Evolutionary conservation across 2,329 filamentous ascomycete species (phyloP).

Genomic region (Colletotrichum endophyticum): DNA sequence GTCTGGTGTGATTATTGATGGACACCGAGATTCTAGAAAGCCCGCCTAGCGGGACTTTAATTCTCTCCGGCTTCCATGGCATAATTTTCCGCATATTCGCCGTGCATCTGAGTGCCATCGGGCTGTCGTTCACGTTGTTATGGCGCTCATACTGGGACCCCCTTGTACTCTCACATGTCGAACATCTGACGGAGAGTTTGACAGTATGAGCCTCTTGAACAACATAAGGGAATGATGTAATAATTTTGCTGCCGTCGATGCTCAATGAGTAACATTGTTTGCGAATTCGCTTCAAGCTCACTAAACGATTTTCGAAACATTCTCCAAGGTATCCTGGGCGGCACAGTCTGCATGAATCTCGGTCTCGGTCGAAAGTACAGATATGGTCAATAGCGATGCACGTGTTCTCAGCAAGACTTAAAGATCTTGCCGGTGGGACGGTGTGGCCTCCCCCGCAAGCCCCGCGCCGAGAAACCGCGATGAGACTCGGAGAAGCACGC

Average conservation of each 20-base stretch:
- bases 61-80: neutral
- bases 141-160: neutral
- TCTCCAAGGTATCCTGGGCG: neutral
- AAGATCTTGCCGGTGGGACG: neutral
- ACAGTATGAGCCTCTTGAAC: neutral
- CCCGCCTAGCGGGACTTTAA: neutral
- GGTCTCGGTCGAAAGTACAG: neutral
- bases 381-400: neutral
- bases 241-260: neutral
- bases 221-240: fast-evolving
- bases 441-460: neutral
- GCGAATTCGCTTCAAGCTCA: neutral
- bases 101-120: neutral
- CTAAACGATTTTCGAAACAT: neutral
- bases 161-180: neutral
- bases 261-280: fast-evolving
- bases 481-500: neutral
- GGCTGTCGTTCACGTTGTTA: neutral
- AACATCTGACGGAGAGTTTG: neutral
- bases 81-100: neutral
- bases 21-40: neutral
- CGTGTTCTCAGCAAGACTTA: neutral
- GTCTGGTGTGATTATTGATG: neutral
- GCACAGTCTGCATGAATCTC: neutral
- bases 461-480: neutral